phyloP scores from a whole-genome alignment of 2,329 filamentous ascomycete genomes.

The Helicocarpus griseus region DNA sequence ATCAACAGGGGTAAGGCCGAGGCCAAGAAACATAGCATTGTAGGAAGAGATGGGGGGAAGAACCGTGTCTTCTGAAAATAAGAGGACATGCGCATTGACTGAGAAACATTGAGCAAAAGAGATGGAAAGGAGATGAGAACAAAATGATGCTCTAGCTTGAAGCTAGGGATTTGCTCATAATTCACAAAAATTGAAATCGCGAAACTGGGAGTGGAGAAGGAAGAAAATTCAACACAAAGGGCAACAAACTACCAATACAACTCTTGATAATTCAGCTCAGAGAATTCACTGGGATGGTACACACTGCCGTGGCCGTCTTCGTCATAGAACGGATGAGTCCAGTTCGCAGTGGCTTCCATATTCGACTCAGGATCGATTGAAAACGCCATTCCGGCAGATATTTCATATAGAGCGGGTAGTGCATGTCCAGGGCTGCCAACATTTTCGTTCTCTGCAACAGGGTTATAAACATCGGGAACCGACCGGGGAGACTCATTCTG shows the following conservation, averaged over 20 bases:
- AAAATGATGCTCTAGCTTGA: too few relatives aligned
- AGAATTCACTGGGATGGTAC: not conserved
- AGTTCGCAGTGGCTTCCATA: too few relatives aligned
- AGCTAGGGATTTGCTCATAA: too few relatives aligned
- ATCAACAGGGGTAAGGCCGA: too few relatives aligned
- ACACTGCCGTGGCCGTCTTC: not conserved
- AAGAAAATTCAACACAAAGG: not conserved
- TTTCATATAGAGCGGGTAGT: not conserved
- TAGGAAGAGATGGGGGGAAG: too few relatives aligned
- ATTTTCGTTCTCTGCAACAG: not conserved
- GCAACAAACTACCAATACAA: not conserved
- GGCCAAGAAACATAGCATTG: too few relatives aligned
- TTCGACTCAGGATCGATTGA: not conserved
- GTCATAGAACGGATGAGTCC: not conserved
- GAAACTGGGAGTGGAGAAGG: too few relatives aligned
- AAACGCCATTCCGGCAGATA: not conserved
- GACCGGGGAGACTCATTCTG: not conserved
- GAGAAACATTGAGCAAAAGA: too few relatives aligned
- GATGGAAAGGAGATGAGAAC: too few relatives aligned
- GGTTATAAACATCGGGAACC: not conserved
- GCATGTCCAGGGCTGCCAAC: not conserved
- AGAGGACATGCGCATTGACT: too few relatives aligned
- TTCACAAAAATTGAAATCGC: too few relatives aligned
- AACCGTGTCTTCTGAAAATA: too few relatives aligned
- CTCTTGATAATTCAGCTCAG: not conserved